A percentile compares a stretch with the other conserved stretches of the same genome.
phyloP scores from a whole-genome alignment of 2,329 filamentous ascomycete species.

The Aspergillus sp. region DNA sequence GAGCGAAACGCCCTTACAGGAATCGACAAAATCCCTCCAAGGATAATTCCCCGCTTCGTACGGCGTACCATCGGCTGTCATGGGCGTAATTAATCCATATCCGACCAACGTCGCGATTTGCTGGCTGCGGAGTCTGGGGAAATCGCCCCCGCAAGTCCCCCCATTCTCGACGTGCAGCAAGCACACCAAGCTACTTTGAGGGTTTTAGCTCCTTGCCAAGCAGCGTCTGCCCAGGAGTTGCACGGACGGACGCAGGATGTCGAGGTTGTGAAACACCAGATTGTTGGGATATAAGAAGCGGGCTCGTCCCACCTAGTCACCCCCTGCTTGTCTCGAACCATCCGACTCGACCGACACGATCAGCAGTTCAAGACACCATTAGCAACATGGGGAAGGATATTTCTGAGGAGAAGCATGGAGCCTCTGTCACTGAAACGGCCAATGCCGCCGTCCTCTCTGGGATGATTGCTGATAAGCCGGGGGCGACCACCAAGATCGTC shows the following conservation, averaged over 20 bases:
- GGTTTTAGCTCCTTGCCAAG: background rate
- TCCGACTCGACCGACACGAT: background rate
- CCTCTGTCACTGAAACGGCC: background rate
- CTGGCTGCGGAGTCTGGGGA: background rate
- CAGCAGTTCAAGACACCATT: background rate
- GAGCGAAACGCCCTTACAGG: background rate
- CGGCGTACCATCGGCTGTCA: background rate
- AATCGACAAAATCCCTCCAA: constrained; percentile 5
- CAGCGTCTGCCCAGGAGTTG: background rate
- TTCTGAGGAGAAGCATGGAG: constrained; percentile 7
- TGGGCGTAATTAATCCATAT: background rate
- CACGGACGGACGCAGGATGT: background rate
- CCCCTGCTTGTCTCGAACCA: background rate
- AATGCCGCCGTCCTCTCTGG: background rate
- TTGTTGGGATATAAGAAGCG: constrained; percentile 5
- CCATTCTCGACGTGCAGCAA: background rate
- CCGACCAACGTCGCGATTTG: background rate
- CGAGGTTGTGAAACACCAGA: constrained; percentile 3
- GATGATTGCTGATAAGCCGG: constrained; percentile 1
- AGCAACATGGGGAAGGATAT: background rate
- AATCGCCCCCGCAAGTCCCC: background rate
- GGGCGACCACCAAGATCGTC: constrained; percentile 7
- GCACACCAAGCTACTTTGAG: background rate
- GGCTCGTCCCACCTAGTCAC: background rate
- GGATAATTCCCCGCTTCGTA: background rate